A percentile compares a stretch with the other conserved stretches of the same genome.
Conservation (phyloP, 371 early-diverging fungal species). For the Mucor indicus region DNA sequence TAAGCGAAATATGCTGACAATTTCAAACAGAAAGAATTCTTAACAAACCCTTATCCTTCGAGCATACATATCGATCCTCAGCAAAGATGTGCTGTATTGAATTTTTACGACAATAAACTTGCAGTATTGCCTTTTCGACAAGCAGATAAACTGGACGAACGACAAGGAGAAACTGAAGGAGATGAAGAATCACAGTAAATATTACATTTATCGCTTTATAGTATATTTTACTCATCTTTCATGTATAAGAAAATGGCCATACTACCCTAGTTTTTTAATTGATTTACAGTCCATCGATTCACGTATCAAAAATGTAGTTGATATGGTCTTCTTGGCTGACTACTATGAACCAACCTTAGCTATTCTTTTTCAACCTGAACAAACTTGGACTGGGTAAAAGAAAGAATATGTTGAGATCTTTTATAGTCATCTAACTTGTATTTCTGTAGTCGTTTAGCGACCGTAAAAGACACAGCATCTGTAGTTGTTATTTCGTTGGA, state of each 20-base stretch:
- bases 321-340: constrained; percentile 86
- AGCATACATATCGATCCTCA: constrained; percentile 76
- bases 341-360: constrained; percentile 95
- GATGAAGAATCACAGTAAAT: constrained; percentile 53
- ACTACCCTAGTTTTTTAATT: constrained; percentile 80
- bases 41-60: constrained; percentile 65
- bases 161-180: constrained; percentile 28
- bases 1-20: not conserved
- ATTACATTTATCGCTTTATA: not conserved
- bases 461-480: constrained; percentile 72
- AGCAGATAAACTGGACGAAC: constrained; percentile 49
- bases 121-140: constrained; percentile 91
- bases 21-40: constrained; percentile 50
- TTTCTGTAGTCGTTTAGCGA: constrained; percentile 64
- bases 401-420: not conserved
- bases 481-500: constrained; percentile 88
- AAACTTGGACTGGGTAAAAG: constrained; percentile 87
- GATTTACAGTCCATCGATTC: constrained; percentile 64
- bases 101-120: constrained; percentile 82
- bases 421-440: not conserved
- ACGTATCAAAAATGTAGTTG: constrained; percentile 80
- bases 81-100: constrained; percentile 82
- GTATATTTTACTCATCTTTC: not conserved
- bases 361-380: constrained; percentile 79
- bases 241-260: constrained; percentile 59